Percentiles rank a stretch among this genome's conserved stretches.
phyloP scores from a whole-genome alignment of 2,329 filamentous ascomycete species.

The Coleophoma cylindrospora region DNA sequence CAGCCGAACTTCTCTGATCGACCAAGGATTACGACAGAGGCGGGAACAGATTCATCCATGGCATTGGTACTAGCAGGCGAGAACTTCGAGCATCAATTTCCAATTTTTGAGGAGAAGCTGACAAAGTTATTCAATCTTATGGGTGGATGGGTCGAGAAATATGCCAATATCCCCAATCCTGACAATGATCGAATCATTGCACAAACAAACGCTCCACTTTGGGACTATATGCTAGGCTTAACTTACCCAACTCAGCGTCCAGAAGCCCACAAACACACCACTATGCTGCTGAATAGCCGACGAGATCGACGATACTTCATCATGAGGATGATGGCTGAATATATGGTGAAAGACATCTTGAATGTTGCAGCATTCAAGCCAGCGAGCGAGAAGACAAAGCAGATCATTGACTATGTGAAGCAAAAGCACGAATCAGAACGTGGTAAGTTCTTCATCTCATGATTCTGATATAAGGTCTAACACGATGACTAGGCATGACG shows the following conservation, averaged over 20 bases:
- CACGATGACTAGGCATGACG: constrained; percentile 9
- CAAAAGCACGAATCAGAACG: constrained; percentile 15
- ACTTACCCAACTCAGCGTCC: constrained; percentile 21
- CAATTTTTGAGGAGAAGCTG: constrained; percentile 10
- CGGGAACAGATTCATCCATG: background rate
- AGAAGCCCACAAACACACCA: constrained; percentile 26
- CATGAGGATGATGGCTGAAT: constrained; percentile 32
- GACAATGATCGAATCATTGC: constrained; percentile 15
- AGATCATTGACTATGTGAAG: constrained; percentile 16
- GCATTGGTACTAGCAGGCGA: background rate
- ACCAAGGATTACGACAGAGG: no score
- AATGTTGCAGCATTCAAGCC: constrained; percentile 27
- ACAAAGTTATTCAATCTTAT: constrained; percentile 12
- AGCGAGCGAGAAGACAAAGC: constrained; percentile 21
- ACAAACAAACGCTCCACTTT: constrained; percentile 22
- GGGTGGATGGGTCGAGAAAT: constrained; percentile 24
- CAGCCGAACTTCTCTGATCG: no score
- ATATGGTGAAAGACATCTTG: constrained; percentile 30
- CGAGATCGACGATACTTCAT: constrained; percentile 29
- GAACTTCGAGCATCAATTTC: background rate
- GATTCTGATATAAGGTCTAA: constrained; percentile 2
- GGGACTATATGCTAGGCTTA: constrained; percentile 31
- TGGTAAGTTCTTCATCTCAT: constrained; percentile 16
- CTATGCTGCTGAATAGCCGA: constrained; percentile 27
- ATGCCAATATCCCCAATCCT: constrained; percentile 14